Base-by-base conservation (phyloP, 371 early-diverging fungal species). In the Umbelopsis sp. region DNA sequence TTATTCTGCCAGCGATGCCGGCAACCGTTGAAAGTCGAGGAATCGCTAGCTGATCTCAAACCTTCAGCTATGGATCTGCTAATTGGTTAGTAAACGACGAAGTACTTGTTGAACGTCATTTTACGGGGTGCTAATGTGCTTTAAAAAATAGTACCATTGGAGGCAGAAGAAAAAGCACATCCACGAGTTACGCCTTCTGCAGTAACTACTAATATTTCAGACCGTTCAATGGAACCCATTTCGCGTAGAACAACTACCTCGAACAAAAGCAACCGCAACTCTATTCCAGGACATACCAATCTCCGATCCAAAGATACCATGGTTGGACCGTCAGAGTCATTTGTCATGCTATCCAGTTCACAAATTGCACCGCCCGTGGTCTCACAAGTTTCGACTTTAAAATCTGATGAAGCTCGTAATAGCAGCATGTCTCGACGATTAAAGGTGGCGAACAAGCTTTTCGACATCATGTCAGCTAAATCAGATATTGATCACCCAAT, bases 401-500 rank as follows among this genome's bases (percentile, higher is more conserved):
- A 63, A 63, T 53, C 70, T 16, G 45, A 44, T 5, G 32, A 57
- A 53, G 24, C 62, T 50, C 29, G 81, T n/a, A 80, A 80, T 52
- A 80, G 79, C 62, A 80, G 76, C 52, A 63, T 89, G 57, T 79
- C 86, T 29, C 81, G 88, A 69, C 80, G 90, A 11, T 79, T 92
- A 14, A 86, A 87, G 66, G 86, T 90, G 0, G 88, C 90, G 4
- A 86, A 79, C 57, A 84, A 87, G 25, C 72, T 93, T 22, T 92
- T 92, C 77, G 89, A 90, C 53, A 67, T 92, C 66, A 87, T 92
- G 81, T 89, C 90, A 0, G 83, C 86, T 4, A 84, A 85, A 69
- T 87, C 92, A 4, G 87, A 89, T 46, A 85, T 91, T 4, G 91
- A 92, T 69, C 96, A 96, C 68, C 95, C 96, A 12, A 84, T 96